phyloP scores from a whole-genome alignment of 768 basidiomycete genomes.

The Fomitopsis pulvina region DNA sequence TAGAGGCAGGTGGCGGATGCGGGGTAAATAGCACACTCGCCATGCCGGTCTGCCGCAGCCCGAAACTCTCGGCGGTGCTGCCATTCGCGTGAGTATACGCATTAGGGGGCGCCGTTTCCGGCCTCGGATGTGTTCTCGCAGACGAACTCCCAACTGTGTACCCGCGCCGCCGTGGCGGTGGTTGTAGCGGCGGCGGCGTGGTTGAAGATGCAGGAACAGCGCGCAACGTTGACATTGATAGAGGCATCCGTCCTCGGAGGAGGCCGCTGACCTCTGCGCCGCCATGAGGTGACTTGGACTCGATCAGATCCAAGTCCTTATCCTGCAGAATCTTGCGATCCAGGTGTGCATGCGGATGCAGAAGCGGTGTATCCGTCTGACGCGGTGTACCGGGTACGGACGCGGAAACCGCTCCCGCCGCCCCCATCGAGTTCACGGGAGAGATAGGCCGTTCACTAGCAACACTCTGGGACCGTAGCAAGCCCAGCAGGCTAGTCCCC shows the following conservation, averaged over 20 bases:
- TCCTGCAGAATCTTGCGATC: conserved; percentile 36
- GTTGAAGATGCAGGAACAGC: not conserved
- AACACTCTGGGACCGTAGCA: conserved; percentile 38
- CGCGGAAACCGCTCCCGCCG: conserved; percentile 6
- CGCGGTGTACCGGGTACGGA: conserved; percentile 17
- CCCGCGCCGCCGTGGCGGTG: conserved; percentile 24
- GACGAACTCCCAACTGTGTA: conserved; percentile 20
- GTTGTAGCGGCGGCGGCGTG: conserved; percentile 23
- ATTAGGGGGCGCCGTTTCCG: conserved; percentile 8
- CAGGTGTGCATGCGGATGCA: conserved; percentile 27
- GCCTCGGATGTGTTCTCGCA: not conserved
- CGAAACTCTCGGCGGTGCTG: conserved; percentile 30
- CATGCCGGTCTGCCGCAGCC: conserved; percentile 15
- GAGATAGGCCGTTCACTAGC: conserved; percentile 16
- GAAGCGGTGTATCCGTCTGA: conserved; percentile 23
- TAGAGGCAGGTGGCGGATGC: not conserved
- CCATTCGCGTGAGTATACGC: conserved; percentile 25
- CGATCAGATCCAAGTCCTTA: conserved; percentile 23
- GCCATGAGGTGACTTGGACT: not conserved
- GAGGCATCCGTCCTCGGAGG: not conserved
- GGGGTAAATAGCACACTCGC: not conserved
- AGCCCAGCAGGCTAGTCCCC: conserved; percentile 48
- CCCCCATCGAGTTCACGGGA: conserved; percentile 1
- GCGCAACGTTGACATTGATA: not conserved
- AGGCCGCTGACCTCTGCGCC: not conserved